Conservation (phyloP, 441 rosid genomes). For the Adansonia grandidieri region DNA sequence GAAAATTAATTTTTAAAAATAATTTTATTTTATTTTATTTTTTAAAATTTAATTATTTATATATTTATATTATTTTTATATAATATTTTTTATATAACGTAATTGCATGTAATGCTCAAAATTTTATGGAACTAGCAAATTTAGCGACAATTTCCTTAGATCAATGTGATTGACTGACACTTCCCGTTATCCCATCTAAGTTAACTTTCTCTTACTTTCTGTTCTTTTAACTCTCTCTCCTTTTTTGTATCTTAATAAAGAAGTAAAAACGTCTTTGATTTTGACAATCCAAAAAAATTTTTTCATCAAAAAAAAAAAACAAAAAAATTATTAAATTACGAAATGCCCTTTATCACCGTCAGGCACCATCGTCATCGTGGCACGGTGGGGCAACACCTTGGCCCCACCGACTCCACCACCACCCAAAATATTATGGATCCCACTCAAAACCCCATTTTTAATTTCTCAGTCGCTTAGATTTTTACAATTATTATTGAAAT, state of each 20-base stretch:
- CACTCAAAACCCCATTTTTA: neutral
- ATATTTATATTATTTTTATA: too few relatives aligned
- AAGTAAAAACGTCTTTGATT: neutral
- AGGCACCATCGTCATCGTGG: conserved; percentile 10
- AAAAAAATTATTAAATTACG: neutral
- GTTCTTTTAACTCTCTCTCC: neutral
- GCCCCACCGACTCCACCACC: conserved; percentile 21
- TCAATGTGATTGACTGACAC: neutral
- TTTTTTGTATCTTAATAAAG: neutral
- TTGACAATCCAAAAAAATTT: neutral
- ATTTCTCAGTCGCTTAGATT: too few relatives aligned
- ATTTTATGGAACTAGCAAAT: too few relatives aligned
- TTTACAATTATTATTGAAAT: too few relatives aligned
- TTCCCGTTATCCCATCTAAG: neutral
- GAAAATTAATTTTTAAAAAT: too few relatives aligned
- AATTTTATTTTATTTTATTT: too few relatives aligned
- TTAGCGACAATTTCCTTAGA: too few relatives aligned
- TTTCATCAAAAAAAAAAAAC: neutral
- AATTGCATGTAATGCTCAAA: neutral
- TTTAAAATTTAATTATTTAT: too few relatives aligned
- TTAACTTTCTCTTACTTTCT: neutral
- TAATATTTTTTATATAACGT: neutral
- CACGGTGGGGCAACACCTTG: conserved; percentile 29
- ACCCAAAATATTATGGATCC: neutral
- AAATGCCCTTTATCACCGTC: conserved; percentile 20